phyloP scores from a whole-genome alignment of 140 eudicot species.

The Bidens hawaiensis region DNA sequence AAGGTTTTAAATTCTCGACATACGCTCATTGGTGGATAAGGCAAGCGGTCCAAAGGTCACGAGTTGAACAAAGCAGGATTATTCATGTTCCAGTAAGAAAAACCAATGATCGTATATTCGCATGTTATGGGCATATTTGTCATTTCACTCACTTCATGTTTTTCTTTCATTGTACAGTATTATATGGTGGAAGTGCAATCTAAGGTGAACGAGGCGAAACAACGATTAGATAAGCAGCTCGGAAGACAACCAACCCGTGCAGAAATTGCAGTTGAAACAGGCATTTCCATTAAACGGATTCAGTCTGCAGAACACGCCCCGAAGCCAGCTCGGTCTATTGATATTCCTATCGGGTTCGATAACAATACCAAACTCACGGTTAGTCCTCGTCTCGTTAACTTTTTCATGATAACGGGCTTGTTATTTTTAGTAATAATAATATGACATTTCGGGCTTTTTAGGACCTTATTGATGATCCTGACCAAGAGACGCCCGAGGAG shows the following conservation, averaged over 20 bases:
- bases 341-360: conserved; percentile 61
- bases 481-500: conserved; percentile 71
- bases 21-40: conserved; percentile 99
- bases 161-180: conserved; percentile 36
- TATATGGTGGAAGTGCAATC: conserved; percentile 86
- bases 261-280: conserved; percentile 76
- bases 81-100: conserved; percentile 77
- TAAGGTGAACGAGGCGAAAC: conserved; percentile 74
- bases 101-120: neutral
- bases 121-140: neutral
- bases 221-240: conserved; percentile 45
- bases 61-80: conserved; percentile 81
- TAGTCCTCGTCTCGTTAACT: conserved; percentile 21
- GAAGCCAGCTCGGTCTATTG: conserved; percentile 81
- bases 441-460: conserved; percentile 15
- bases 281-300: conserved; percentile 75
- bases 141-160: neutral
- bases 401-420: neutral
- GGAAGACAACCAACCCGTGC: conserved; percentile 70
- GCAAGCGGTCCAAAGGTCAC: conserved; percentile 90
- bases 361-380: conserved; percentile 76
- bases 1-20: conserved; percentile 92
- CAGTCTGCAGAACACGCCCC: conserved; percentile 62
- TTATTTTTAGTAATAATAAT: neutral
- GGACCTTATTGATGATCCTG: conserved; percentile 86